Evolutionary conservation across 2,329 filamentous ascomycete genomes (phyloP).

Genomic region (Stagonosporopsis tanaceti): DNA sequence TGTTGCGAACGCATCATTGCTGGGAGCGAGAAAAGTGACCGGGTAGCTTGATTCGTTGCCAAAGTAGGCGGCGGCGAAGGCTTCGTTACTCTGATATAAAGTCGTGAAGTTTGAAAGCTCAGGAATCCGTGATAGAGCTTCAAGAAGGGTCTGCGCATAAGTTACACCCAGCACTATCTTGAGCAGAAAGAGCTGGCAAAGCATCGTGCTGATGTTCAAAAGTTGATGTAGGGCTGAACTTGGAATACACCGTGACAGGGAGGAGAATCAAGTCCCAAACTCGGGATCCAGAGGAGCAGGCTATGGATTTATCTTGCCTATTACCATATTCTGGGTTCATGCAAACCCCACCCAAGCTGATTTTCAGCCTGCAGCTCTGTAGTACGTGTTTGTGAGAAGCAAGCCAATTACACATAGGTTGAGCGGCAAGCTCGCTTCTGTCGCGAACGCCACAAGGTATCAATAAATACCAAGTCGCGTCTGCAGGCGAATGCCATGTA

Average conservation of each 20-base stretch:
- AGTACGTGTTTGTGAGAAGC: background rate
- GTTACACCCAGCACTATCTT: background rate
- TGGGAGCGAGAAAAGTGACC: slow-evolving; percentile 34
- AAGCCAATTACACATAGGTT: slow-evolving; percentile 9
- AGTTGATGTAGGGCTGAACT: background rate
- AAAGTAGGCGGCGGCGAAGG: slow-evolving; percentile 26
- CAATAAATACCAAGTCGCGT: background rate
- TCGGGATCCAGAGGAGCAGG: background rate
- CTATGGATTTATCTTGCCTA: background rate
- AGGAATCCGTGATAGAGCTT: slow-evolving; percentile 25
- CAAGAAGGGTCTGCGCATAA: slow-evolving; percentile 23
- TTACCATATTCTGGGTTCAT: background rate
- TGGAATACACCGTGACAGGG: no score
- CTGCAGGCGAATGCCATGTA: background rate
- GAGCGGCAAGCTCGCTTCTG: slow-evolving; percentile 11
- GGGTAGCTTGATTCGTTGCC: slow-evolving; percentile 26
- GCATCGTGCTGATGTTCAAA: background rate
- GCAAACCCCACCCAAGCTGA: slow-evolving; percentile 13
- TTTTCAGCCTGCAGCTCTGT: slow-evolving; percentile 7
- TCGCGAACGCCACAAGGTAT: slow-evolving; percentile 9
- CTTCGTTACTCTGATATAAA: slow-evolving; percentile 29
- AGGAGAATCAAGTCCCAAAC: background rate
- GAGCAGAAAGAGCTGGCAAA: slow-evolving; percentile 8
- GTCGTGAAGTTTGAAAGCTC: slow-evolving; percentile 33
- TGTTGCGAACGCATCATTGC: slow-evolving; percentile 28